phyloP scores from a whole-genome alignment of 345 rosid species.

The Balakata baccata region DNA sequence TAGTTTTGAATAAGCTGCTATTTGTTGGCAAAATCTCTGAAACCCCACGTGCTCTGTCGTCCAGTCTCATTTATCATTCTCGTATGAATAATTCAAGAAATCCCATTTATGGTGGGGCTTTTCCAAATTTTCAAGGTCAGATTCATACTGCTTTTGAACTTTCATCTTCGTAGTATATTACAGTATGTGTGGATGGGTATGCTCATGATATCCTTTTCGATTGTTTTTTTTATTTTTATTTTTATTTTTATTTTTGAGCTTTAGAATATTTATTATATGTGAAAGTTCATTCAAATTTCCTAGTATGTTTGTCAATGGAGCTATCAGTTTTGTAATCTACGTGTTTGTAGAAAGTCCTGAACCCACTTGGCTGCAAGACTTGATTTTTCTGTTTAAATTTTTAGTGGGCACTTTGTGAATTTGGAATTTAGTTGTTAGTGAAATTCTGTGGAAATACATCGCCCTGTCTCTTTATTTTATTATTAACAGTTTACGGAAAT shows the following conservation, averaged over 20 bases:
- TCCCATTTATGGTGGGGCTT: constrained; percentile 6
- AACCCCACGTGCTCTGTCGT: not conserved
- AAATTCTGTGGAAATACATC: not conserved
- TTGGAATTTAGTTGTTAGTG: not conserved
- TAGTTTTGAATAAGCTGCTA: not conserved
- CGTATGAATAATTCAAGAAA: constrained; percentile 4
- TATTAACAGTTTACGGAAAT: not conserved
- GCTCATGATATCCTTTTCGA: not conserved
- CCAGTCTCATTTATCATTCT: too few species aligned
- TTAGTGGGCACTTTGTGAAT: not conserved
- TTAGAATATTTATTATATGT: not conserved
- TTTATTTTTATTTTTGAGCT: not conserved
- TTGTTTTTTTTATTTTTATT: too few species aligned
- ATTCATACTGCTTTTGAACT: not conserved
- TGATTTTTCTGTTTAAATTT: not conserved
- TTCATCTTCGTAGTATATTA: not conserved
- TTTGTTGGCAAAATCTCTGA: not conserved
- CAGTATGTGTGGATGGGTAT: not conserved
- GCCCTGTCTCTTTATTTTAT: not conserved
- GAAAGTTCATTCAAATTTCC: not conserved
- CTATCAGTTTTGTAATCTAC: not conserved
- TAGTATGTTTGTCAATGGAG: not conserved
- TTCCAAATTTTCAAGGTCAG: constrained; percentile 29
- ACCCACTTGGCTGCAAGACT: not conserved
- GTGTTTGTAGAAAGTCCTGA: constrained; percentile 24